phyloP scores from a whole-genome alignment of 73 alveolate genomes.

The Tetrahymena malaccensis region DNA sequence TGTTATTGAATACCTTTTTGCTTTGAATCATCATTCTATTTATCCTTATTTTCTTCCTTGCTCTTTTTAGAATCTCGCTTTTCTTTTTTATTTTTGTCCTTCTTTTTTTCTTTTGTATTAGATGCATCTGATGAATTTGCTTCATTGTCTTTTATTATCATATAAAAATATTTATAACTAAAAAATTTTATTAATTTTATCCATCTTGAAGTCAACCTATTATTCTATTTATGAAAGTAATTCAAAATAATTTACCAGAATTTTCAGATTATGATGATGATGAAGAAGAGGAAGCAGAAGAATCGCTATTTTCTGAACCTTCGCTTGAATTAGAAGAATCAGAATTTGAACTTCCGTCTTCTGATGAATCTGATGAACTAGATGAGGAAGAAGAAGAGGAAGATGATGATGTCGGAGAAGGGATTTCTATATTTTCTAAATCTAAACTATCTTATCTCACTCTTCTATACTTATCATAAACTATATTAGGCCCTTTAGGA shows the following conservation, averaged over 20 bases:
- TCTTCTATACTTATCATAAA: not conserved
- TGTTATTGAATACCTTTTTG: not conserved
- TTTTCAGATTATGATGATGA: not conserved
- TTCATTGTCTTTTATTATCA: not conserved
- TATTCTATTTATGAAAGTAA: not conserved
- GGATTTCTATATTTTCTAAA: not conserved
- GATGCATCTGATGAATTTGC: not conserved
- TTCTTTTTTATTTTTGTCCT: not conserved
- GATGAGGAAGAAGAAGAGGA: not conserved
- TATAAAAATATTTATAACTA: not conserved
- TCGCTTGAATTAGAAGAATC: not conserved
- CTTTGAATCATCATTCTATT: not conserved
- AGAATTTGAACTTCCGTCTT: not conserved
- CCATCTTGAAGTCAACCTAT: not conserved
- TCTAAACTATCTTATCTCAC: not conserved
- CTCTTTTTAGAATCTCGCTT: not conserved
- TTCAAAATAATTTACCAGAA: not conserved
- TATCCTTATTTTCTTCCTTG: not conserved
- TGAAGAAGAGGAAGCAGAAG: not conserved
- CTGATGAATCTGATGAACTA: not conserved
- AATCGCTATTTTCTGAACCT: not conserved
- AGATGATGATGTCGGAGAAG: not conserved
- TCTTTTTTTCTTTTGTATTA: not conserved
- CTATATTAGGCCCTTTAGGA: not conserved
- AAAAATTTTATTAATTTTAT: too few species aligned